Base-by-base conservation (phyloP, 768 basidiomycete genomes). In the Serendipita sp. region DNA sequence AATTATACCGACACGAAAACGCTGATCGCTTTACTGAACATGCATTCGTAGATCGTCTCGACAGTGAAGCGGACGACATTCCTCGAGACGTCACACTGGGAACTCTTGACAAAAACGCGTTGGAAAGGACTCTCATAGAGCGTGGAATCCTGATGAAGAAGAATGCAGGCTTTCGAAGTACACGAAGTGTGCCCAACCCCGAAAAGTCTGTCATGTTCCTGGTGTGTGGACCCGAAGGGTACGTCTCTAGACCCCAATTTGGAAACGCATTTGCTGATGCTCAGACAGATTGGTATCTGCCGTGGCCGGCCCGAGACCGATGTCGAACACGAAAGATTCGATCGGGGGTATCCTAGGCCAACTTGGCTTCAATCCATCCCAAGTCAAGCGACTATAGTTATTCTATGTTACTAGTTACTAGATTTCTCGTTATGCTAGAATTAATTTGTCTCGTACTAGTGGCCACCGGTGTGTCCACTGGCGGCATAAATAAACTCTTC, bases 191-290 rank as follows among this genome's bases (percentile, higher is more conserved):
- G 50, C 60, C 48, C 5, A 31, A 50, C 38, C 65, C 67, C 56
- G 71, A 71, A 61, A 79, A 75, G 67, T 80, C 74, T 48, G 72
- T 77, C 3, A 70, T 91, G 62, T 85, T 91, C 69, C 72, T 92
- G 13, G 80, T 92, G 2, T 92, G 87, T 71, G 90, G 90, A 28
- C 90, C 90, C n/a, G 86, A 90, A 65, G 77, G 78, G 90, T 90
- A 71, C 68, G 84, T 72, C 43, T 5, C 31, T 61, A 22, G 51
- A 64, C 64, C 33, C 26, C 11, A 42, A 53, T 51, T 24, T 61
- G 42, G 38, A 63, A 62, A 34, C 63, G 63, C 42, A 61, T n/a
- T n/a, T 64, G 61, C 26, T 66, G 42, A 38, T 30, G 24, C 41
- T 64, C 42, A 63, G 5, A 9, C 67, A 91, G 89, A 53, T 90